Evolutionary conservation across 2,329 filamentous ascomycete species (phyloP).

Genomic region (Septoria petroselini): DNA sequence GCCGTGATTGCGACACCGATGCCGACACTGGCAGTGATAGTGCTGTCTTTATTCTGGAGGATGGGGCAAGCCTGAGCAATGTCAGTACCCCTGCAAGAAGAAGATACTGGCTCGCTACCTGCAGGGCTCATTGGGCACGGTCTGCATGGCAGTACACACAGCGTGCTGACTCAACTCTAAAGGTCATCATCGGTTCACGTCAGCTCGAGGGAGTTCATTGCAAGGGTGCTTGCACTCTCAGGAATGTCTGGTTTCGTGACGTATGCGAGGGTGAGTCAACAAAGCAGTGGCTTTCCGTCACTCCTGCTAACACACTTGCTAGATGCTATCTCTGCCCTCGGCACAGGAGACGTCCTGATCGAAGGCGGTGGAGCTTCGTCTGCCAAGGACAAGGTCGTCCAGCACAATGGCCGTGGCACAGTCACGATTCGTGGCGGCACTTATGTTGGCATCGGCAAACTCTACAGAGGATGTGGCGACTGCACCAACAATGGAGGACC

Average conservation of each 20-base stretch:
- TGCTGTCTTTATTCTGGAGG: slow-evolving; percentile 53
- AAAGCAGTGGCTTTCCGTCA: not conserved
- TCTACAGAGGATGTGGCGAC: slow-evolving; percentile 53
- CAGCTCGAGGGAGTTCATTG: slow-evolving; percentile 54
- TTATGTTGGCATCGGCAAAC: slow-evolving; percentile 48
- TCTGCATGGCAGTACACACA: too few relatives aligned
- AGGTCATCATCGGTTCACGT: slow-evolving; percentile 53
- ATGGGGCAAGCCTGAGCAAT: slow-evolving; percentile 52
- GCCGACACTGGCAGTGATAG: slow-evolving; percentile 40
- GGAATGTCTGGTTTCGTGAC: slow-evolving; percentile 47
- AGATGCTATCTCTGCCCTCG: slow-evolving; percentile 40
- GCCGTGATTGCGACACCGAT: slow-evolving; percentile 17
- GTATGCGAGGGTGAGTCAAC: slow-evolving; percentile 42
- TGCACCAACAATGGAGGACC: slow-evolving; percentile 39
- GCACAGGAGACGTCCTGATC: slow-evolving; percentile 37
- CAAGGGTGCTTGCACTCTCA: slow-evolving; percentile 48
- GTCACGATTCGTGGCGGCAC: slow-evolving; percentile 45
- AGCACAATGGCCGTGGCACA: slow-evolving; percentile 44
- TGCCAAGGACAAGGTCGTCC: slow-evolving; percentile 44
- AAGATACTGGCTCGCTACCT: too few relatives aligned
- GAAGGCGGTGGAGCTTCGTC: slow-evolving; percentile 41
- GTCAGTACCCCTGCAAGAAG: slow-evolving; percentile 1
- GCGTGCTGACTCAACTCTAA: not conserved
- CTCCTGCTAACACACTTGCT: not conserved
- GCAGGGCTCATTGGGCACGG: too few relatives aligned